These are phyloP conservation scores for Cucumis hystrix DNA, from an alignment of 306 rosid species.

Conservation along the genomic window DNA sequence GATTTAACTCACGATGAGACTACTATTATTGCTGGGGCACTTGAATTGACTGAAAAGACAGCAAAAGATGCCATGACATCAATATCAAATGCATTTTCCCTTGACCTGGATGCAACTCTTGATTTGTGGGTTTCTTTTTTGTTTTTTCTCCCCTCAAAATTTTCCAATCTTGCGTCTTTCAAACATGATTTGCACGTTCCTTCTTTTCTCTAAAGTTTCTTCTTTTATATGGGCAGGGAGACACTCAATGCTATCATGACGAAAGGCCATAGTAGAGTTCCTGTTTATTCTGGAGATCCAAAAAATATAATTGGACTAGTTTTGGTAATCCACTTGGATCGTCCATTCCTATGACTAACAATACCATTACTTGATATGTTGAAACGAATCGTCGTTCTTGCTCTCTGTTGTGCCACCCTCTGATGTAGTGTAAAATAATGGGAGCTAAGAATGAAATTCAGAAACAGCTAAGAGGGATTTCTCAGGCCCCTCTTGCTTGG, in stretches of 20 bases:
- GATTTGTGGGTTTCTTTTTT: slow-evolving; percentile 65
- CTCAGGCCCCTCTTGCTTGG: background rate
- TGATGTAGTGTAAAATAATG: background rate
- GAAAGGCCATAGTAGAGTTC: slow-evolving; percentile 94
- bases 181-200: slow-evolving; percentile 7
- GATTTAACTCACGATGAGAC: slow-evolving; percentile 97
- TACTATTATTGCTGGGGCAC: slow-evolving; percentile 93
- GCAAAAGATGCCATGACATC: slow-evolving; percentile 99
- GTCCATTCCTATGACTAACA: background rate
- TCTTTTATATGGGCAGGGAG: slow-evolving; percentile 37
- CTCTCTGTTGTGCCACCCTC: background rate
- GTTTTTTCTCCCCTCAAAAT: background rate
- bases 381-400: background rate
- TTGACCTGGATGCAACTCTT: slow-evolving; percentile 83
- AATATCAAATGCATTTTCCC: slow-evolving; percentile 88
- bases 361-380: background rate
- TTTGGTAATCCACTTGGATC: slow-evolving; percentile 41
- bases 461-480: background rate
- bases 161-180: background rate
- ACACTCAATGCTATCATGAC: slow-evolving; percentile 79
- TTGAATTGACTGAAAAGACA: slow-evolving; percentile 89
- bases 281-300: slow-evolving; percentile 63
- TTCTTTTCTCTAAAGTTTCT: slow-evolving; percentile 13
- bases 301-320: slow-evolving; percentile 82
- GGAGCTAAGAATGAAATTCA: background rate